Conservation (phyloP, 495 filamentous ascomycete species). For the Talaromyces stipitatus region DNA sequence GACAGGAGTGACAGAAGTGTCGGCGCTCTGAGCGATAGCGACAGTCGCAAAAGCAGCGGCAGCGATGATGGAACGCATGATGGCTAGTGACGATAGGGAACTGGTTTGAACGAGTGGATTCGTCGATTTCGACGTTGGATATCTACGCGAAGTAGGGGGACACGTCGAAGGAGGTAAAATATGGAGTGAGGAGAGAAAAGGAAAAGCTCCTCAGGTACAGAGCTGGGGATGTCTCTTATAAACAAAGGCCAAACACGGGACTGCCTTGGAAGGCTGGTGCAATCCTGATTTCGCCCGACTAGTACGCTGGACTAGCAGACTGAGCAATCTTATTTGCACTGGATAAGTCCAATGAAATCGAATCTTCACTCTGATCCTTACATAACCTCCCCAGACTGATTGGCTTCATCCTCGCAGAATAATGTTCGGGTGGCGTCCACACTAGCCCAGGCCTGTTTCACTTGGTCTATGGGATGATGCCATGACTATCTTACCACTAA, state of each 20-base stretch:
- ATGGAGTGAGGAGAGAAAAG: neutral
- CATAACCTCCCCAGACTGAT: neutral
- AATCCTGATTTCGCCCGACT: constrained; percentile 1
- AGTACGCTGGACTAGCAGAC: neutral
- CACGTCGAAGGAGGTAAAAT: neutral
- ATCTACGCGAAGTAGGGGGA: neutral
- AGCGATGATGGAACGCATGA: constrained; percentile 34
- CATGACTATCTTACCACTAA: neutral
- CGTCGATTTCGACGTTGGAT: neutral
- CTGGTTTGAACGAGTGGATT: constrained; percentile 7
- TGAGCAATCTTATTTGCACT: neutral
- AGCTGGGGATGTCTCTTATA: neutral
- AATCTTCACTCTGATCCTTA: neutral
- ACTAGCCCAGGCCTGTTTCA: constrained; percentile 1
- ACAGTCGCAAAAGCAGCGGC: constrained; percentile 35
- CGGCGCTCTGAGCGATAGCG: constrained; percentile 23
- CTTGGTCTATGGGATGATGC: neutral
- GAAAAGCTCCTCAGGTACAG: neutral
- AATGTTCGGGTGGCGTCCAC: constrained; percentile 2
- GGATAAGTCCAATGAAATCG: neutral
- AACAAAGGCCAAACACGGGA: neutral
- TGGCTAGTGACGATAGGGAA: constrained; percentile 13
- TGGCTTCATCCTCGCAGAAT: neutral
- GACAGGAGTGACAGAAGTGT: constrained; percentile 1
- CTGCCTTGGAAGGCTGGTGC: neutral